phyloP scores from a whole-genome alignment of 805 yeast genomes.

The Tetrapisispora phaffii region DNA sequence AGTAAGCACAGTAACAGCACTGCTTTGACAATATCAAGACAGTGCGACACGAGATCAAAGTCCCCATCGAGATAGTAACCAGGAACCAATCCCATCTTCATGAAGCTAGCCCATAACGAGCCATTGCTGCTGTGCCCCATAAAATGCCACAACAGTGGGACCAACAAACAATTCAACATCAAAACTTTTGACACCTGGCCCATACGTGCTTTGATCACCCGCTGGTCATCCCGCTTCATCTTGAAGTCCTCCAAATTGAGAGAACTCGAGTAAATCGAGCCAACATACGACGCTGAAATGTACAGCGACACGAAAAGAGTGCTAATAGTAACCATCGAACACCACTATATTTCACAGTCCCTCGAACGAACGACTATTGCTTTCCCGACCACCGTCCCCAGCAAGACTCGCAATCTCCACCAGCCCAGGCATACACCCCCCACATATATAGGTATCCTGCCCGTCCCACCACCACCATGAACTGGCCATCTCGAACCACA shows the following conservation, averaged over 20 bases:
- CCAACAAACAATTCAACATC: constrained; percentile 12
- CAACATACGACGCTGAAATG: constrained; percentile 22
- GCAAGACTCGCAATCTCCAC: too few species aligned
- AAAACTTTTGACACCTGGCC: constrained; percentile 10
- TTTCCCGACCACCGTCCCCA: not conserved
- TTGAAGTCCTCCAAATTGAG: constrained; percentile 13
- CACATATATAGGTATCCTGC: too few species aligned
- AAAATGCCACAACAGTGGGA: constrained; percentile 10
- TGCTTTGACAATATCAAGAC: constrained; percentile 8
- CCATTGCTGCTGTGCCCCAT: not conserved
- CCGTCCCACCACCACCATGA: too few species aligned
- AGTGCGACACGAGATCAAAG: constrained; percentile 10
- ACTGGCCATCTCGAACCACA: too few species aligned
- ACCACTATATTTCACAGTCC: not conserved
- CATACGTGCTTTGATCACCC: constrained; percentile 11
- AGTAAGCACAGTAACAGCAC: constrained; percentile 12
- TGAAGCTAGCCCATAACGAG: not conserved
- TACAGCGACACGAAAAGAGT: constrained; percentile 8
- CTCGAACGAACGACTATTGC: not conserved
- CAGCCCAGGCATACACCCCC: too few species aligned
- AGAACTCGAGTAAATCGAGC: constrained; percentile 16
- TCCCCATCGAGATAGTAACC: constrained; percentile 11
- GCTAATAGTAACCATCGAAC: not conserved
- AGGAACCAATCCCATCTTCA: constrained; percentile 9
- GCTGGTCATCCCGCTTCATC: constrained; percentile 25